Base-by-base conservation (phyloP, 495 filamentous ascomycete genomes). In the Penicillium soppii region DNA sequence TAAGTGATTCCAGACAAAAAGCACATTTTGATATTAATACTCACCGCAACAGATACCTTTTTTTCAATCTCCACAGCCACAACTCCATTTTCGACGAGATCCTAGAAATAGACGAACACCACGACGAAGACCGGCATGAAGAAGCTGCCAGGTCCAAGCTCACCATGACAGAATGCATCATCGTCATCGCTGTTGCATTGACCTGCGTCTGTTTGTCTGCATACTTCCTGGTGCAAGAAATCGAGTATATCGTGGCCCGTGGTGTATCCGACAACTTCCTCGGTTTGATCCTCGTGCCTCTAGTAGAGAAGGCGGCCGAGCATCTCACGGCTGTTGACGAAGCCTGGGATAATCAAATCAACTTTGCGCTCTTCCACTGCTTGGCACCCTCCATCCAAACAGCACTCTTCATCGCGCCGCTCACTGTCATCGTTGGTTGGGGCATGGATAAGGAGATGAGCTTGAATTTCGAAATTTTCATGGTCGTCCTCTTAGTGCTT, bases 221-320 rank as follows among this genome's bases (percentile, higher is more conserved):
- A 23, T 82, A 92, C 12, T 87, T 88, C 62, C 72, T 97, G 27
- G 92, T 97, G 35, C 71, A 84, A 44, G 77, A 95, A 55, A 96
- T 97, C 54, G 77, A 85, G 41, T 78, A 66, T 57, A 84, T 97
- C 8, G 90, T 95, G 13, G 70, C 83, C 32, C 74, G 74, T 15
- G 64, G 77, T 37, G 77, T 97, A 15, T 85, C 81, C 1, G 92
- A 97, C 59, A 82, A 83, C 16, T 91, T 91, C 63, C 81, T 92
- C 68, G 89, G 89, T 43, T 70, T 92, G 53, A 89, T 90, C 45
- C 58, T 77, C 8, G 74, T 78, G 1, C 92, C 92, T 2, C 74
- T 97, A 1, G 91, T 96, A 7, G 92, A 96, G 61, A 97, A 97
- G 63, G 86, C 85, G 0, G 90, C 90, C 8, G 92, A 96, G 73